Evolutionary conservation across 495 filamentous ascomycete species (phyloP), one percentile per base, ranked within the genome.

Genomic region (Clavariopsis aquatica): DNA sequence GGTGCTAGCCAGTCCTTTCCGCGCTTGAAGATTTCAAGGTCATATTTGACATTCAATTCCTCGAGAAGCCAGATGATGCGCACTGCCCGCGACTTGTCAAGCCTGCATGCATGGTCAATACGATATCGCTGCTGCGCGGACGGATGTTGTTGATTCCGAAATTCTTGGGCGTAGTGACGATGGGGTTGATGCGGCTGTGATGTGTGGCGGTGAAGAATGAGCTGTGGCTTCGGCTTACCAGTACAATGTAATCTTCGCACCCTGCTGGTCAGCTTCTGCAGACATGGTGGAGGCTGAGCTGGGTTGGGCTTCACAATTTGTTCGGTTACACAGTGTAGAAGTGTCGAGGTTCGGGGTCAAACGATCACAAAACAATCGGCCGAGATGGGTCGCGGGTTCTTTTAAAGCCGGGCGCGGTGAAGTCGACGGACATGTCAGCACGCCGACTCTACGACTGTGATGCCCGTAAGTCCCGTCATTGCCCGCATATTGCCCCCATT

Each of bases 1-100:
- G 91, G 91, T 0, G 93, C 93, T 8, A 88, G 75, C 75, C 78
- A 76, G 69, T 85, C 74, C 24, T 78, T 62, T 43, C 74, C 73
- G 41, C 92, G 88, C 64, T 88, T 85, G 82, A 85, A 94, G 51
- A 83, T 83, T 66, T 91, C 84, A 54, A 96, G 74, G 55, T 90
- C 83, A 78, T 93, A 96, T 51, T 85, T 77, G 27, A 96, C 56
- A n/a, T 84, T 78, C 56, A 94, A 85, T 66, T 94, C 92, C 75
- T 94, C 89, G 53, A 96, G 84, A 43, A 97, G 85, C 91, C 90
- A 96, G 46, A 93, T 80, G 65, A 96, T 89, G 49, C 91, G 87
- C 64, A 96, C 91, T 54, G 89, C 84, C 60, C 93, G 90, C 43
- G 89, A 92, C 60, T 85, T 75, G 57, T 91, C 81, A 55, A 92